Percentiles rank a stretch among this genome's conserved stretches.
Conservation (phyloP, 2,329 filamentous ascomycete genomes). For the Verticillium longisporum region DNA sequence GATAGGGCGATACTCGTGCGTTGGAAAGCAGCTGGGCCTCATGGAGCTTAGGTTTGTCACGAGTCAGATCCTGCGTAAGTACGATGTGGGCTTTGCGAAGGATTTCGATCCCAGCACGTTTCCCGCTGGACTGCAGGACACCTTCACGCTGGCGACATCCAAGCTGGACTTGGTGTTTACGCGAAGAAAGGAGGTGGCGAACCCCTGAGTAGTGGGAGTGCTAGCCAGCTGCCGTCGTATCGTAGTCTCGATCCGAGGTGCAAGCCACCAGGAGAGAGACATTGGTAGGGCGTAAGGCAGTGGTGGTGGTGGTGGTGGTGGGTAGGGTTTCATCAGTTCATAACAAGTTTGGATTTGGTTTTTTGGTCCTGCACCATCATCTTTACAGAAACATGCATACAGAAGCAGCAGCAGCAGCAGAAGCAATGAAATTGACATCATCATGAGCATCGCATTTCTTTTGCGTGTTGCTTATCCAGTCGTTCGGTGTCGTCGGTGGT, state of each 20-base stretch:
- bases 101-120: slow-evolving; percentile 4
- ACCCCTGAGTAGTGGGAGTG: not conserved
- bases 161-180: slow-evolving; percentile 10
- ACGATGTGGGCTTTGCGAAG: slow-evolving; percentile 7
- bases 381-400: too few species aligned
- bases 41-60: slow-evolving; percentile 20
- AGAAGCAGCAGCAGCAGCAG: too few species aligned
- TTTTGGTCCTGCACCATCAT: too few species aligned
- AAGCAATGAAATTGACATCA: too few species aligned
- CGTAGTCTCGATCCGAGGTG: too few species aligned
- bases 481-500: not conserved
- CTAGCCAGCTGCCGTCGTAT: too few species aligned
- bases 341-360: too few species aligned
- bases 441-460: not conserved
- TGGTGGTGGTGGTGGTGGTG: too few species aligned
- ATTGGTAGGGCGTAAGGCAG: too few species aligned
- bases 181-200: slow-evolving; percentile 2
- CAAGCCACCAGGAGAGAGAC: not conserved
- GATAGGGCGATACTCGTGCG: slow-evolving; percentile 24
- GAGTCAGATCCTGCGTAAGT: slow-evolving; percentile 8
- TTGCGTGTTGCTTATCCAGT: not conserved
- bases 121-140: slow-evolving; percentile 6
- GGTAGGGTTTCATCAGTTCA: too few species aligned
- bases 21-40: slow-evolving; percentile 27
- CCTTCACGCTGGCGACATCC: slow-evolving; percentile 7